Percentiles rank a stretch among this genome's conserved stretches.
These are phyloP conservation scores for Leonotis leonurus DNA, from an alignment of 257 asterid species.

Conservation along the genomic window DNA sequence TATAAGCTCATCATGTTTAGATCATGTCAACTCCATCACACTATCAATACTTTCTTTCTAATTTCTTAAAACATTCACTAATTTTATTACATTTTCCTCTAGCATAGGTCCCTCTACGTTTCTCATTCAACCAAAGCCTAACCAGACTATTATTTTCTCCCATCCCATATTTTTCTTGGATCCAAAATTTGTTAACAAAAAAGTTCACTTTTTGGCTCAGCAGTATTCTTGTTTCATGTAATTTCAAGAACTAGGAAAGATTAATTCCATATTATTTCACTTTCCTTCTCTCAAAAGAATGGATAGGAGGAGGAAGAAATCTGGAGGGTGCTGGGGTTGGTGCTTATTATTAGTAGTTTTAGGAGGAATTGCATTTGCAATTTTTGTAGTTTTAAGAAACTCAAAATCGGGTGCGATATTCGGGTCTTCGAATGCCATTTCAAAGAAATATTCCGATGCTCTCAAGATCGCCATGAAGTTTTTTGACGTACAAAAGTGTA, in stretches of 20 bases:
- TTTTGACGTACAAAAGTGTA: conserved; percentile 79
- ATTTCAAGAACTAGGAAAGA: background rate
- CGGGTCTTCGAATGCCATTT: conserved; percentile 40
- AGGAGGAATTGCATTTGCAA: conserved; percentile 34
- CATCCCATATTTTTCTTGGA: background rate
- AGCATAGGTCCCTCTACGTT: background rate
- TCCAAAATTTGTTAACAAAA: too few relatives aligned
- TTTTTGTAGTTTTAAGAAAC: conserved; percentile 23
- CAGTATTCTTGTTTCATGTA: background rate
- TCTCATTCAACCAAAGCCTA: background rate
- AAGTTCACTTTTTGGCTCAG: background rate
- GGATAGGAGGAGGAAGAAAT: conserved; percentile 35
- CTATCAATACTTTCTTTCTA: background rate
- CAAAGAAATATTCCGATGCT: conserved; percentile 61
- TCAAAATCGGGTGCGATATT: conserved; percentile 40
- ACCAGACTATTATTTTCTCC: background rate
- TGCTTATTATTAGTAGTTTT: conserved; percentile 33
- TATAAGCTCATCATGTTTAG: background rate
- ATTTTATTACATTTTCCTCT: background rate
- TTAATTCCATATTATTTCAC: background rate
- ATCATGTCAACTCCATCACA: background rate
- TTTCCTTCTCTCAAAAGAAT: conserved; percentile 6
- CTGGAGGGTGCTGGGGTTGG: conserved; percentile 62
- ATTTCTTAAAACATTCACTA: background rate
- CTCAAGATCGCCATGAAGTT: conserved; percentile 68